A percentile compares a stretch with the other conserved stretches of the same genome.
Evolutionary conservation across 371 early-diverging fungal genomes (phyloP).

Genomic region (Lichtheimia ramosa): DNA sequence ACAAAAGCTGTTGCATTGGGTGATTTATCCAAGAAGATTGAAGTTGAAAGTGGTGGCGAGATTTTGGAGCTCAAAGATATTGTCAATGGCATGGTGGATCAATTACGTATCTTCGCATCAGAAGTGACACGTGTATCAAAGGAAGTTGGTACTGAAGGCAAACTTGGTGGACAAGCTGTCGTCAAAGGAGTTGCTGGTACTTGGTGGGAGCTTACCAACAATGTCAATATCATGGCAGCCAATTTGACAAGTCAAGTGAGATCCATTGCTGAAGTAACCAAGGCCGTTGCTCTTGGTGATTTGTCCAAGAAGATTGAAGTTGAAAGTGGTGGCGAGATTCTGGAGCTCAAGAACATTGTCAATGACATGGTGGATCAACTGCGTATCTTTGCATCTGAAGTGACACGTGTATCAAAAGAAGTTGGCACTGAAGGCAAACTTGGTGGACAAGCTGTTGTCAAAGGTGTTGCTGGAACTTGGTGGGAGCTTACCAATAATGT

Average conservation of each 20-base stretch:
- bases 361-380: too few relatives aligned
- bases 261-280: slow-evolving; percentile 46
- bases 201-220: slow-evolving; percentile 51
- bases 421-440: too few relatives aligned
- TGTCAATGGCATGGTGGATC: slow-evolving; percentile 65
- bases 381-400: too few relatives aligned
- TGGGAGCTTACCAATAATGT: slow-evolving; percentile 49
- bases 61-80: slow-evolving; percentile 54
- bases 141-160: slow-evolving; percentile 45
- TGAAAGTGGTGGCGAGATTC: slow-evolving; percentile 30
- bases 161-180: slow-evolving; percentile 9
- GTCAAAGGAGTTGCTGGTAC: slow-evolving; percentile 50
- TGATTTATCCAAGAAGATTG: slow-evolving; percentile 57
- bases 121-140: slow-evolving; percentile 65
- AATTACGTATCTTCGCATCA: slow-evolving; percentile 59
- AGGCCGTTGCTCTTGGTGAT: slow-evolving; percentile 51
- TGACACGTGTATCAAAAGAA: too few relatives aligned
- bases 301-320: slow-evolving; percentile 32
- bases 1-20: slow-evolving; percentile 62
- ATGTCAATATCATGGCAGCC: slow-evolving; percentile 40
- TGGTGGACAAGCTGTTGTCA: slow-evolving; percentile 55
- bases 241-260: slow-evolving; percentile 53
- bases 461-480: slow-evolving; percentile 55
- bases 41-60: slow-evolving; percentile 44
- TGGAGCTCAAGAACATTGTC: slow-evolving; percentile 53